A percentile compares a stretch with the other conserved stretches of the same genome.
Evolutionary conservation across 441 rosid genomes (phyloP).

Genomic region (Corymbia calophylla): DNA sequence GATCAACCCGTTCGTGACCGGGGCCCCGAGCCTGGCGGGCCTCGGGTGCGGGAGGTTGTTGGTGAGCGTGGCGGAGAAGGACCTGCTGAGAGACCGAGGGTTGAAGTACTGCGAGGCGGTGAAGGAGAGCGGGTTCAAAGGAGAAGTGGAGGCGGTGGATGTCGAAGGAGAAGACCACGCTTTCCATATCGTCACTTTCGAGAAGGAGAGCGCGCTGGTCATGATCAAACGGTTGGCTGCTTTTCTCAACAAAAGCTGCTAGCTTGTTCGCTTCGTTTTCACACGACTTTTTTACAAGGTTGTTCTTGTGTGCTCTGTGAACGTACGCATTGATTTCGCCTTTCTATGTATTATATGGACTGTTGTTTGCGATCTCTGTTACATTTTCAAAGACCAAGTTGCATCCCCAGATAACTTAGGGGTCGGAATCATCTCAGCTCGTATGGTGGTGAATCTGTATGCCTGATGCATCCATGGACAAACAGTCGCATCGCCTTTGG

Average conservation of each 20-base stretch:
- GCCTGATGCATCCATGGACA: neutral
- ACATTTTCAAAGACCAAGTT: neutral
- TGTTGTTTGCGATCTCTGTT: neutral
- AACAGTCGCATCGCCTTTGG: neutral
- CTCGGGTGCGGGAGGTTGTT: slow-evolving; percentile 21
- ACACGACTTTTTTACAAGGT: too few relatives aligned
- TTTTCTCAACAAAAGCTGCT: slow-evolving; percentile 1
- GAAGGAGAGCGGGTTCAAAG: slow-evolving; percentile 31
- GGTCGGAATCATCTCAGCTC: neutral
- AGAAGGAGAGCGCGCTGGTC: slow-evolving; percentile 14
- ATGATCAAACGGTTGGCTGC: slow-evolving; percentile 14
- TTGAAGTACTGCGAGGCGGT: slow-evolving; percentile 18
- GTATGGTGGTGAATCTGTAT: neutral
- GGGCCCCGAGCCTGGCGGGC: slow-evolving; percentile 17
- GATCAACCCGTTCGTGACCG: slow-evolving; percentile 20
- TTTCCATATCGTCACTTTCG: slow-evolving; percentile 12
- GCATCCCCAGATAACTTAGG: neutral
- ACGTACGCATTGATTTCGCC: neutral
- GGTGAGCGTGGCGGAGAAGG: slow-evolving; percentile 27
- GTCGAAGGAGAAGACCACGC: slow-evolving; percentile 29
- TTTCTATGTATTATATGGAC: neutral
- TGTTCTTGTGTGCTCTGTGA: neutral
- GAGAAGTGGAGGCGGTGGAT: slow-evolving; percentile 22
- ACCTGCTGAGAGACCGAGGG: slow-evolving; percentile 20
- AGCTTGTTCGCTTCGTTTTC: neutral